Evolutionary conservation across 2,329 filamentous ascomycete genomes (phyloP).

Genomic region (Monilinia fructicola): DNA sequence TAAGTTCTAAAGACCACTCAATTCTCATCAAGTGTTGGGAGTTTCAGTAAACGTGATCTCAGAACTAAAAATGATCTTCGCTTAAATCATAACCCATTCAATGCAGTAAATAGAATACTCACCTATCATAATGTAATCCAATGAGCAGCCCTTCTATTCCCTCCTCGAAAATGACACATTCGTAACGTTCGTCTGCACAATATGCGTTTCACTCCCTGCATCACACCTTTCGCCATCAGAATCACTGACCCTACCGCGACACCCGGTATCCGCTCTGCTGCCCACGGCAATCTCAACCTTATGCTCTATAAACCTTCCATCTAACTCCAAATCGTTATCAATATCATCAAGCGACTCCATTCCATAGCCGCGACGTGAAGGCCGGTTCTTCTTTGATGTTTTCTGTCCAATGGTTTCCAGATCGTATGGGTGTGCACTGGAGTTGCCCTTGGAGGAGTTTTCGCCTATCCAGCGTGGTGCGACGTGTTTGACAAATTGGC

Average conservation of each 20-base stretch:
- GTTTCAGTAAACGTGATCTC: too few species aligned
- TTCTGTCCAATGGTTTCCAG: conserved; percentile 19
- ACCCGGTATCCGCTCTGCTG: background rate
- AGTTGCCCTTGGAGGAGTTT: background rate
- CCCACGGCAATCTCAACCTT: conserved; percentile 1
- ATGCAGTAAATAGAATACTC: too few species aligned
- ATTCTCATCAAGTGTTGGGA: too few species aligned
- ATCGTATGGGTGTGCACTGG: background rate
- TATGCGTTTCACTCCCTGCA: background rate
- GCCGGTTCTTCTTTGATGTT: conserved; percentile 9
- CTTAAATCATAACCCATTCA: too few species aligned
- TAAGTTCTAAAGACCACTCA: too few species aligned
- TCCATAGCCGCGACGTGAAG: background rate
- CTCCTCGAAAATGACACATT: background rate
- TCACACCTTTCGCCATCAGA: background rate
- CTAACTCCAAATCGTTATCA: background rate
- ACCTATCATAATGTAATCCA: too few species aligned
- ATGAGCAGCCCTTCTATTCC: background rate
- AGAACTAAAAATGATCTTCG: too few species aligned
- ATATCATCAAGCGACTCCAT: conserved; percentile 6
- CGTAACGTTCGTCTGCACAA: conserved; percentile 5
- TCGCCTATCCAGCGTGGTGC: conserved; percentile 7
- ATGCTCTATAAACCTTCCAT: conserved; percentile 3
- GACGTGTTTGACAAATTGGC: conserved; percentile 14
- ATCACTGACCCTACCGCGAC: background rate